These are phyloP conservation scores for Fusarium luffae DNA, from an alignment of 2,329 filamentous ascomycete species.

Conservation along the genomic window DNA sequence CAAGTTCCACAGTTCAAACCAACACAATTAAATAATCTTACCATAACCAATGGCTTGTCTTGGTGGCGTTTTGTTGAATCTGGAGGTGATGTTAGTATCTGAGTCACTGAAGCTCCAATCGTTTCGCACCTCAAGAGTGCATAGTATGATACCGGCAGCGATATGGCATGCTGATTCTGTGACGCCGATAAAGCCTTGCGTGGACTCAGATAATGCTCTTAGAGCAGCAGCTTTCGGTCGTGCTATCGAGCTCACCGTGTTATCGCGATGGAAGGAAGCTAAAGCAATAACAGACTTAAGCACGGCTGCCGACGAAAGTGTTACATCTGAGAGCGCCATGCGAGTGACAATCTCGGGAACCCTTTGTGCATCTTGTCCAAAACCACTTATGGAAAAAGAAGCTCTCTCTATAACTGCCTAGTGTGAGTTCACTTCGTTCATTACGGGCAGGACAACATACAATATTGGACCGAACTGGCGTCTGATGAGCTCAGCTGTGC, in stretches of 20 bases:
- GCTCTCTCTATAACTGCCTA: constrained; percentile 24
- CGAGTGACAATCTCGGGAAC: constrained; percentile 23
- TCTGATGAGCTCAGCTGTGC: constrained; percentile 35
- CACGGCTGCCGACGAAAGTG: constrained; percentile 20
- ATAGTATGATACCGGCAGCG: constrained; percentile 33
- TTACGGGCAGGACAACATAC: not conserved
- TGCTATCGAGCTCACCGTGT: fast-evolving
- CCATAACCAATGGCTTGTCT: constrained; percentile 38
- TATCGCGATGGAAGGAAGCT: constrained; percentile 22
- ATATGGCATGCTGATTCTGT: constrained; percentile 31
- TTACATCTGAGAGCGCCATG: constrained; percentile 25
- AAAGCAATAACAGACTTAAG: constrained; percentile 24
- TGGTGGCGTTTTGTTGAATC: constrained; percentile 31
- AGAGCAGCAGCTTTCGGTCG: constrained; percentile 29
- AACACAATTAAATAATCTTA: not conserved
- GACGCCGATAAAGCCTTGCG: not conserved
- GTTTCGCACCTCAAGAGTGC: constrained; percentile 26
- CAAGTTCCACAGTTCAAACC: no score
- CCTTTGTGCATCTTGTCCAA: constrained; percentile 20
- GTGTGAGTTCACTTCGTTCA: not conserved
- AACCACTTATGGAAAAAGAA: constrained; percentile 25
- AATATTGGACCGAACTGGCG: constrained; percentile 32
- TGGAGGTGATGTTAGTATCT: not conserved
- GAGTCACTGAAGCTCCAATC: fast-evolving
- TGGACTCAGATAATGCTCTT: constrained; percentile 8